Evolutionary conservation across 192 early-diverging fungal genomes (phyloP).

Genomic region (Coemansia sp.): DNA sequence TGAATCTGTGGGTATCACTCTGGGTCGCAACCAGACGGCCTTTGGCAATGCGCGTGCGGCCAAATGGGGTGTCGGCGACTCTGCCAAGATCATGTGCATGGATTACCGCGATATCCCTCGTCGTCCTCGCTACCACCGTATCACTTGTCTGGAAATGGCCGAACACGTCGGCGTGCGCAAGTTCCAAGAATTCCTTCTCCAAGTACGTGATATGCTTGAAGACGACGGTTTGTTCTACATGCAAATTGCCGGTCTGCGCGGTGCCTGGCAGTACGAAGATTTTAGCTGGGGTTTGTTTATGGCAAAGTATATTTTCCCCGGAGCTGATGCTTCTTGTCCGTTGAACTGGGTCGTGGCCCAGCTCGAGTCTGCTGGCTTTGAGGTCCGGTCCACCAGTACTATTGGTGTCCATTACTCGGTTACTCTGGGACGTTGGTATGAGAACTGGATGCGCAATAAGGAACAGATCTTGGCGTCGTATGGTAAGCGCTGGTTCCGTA

Average conservation of each 20-base stretch:
- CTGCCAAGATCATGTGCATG: slow-evolving; percentile 83
- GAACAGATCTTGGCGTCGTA: slow-evolving; percentile 80
- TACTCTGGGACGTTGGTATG: slow-evolving; percentile 94
- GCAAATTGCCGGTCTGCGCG: slow-evolving; percentile 95
- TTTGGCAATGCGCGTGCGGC: slow-evolving; percentile 84
- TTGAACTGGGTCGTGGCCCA: slow-evolving; percentile 95
- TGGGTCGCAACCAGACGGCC: slow-evolving; percentile 87
- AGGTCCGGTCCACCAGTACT: slow-evolving; percentile 84
- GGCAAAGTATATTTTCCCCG: slow-evolving; percentile 99
- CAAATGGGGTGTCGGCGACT: slow-evolving; percentile 75
- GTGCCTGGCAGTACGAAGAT: slow-evolving; percentile 79
- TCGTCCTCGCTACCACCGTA: slow-evolving; percentile 89
- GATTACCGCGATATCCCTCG: slow-evolving; percentile 97
- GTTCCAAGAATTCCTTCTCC: slow-evolving; percentile 85
- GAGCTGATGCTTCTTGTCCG: slow-evolving; percentile 95
- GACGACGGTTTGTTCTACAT: slow-evolving; percentile 98
- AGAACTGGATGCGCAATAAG: slow-evolving; percentile 96
- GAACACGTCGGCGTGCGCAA: slow-evolving; percentile 97
- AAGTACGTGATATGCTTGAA: slow-evolving; percentile 92
- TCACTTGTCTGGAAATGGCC: slow-evolving; percentile 98
- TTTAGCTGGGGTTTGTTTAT: slow-evolving; percentile 94
- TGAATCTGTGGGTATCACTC: slow-evolving; percentile 90
- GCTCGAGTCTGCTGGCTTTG: slow-evolving; percentile 91
- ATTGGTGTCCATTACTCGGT: slow-evolving; percentile 97
- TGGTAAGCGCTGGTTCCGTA: slow-evolving; percentile 87